Percentiles rank a stretch among this genome's conserved stretches.
Evolutionary conservation across 352 stramenopile genomes (phyloP).

Genomic region (Phytophthora brassicae): DNA sequence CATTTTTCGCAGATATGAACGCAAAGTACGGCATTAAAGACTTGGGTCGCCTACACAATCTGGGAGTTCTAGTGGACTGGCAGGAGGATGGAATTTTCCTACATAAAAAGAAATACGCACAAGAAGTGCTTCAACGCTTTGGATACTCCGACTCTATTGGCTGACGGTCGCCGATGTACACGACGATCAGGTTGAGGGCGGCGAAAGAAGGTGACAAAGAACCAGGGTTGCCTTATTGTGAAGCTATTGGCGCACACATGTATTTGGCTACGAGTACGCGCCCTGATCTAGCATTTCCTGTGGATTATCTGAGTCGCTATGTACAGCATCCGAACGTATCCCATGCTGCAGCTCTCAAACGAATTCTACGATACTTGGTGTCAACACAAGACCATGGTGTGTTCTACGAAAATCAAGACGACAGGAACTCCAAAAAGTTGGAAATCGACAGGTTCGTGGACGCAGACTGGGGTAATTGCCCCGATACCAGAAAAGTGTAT

Average conservation of each 20-base stretch:
- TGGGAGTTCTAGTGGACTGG: not conserved
- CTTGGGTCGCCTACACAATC: not conserved
- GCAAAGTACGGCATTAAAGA: slow-evolving; percentile 3
- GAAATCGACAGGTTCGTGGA: not conserved
- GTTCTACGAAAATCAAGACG: not conserved
- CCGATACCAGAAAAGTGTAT: not conserved
- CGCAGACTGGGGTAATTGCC: not conserved
- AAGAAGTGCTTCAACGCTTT: not conserved
- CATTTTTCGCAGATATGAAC: slow-evolving; percentile 4
- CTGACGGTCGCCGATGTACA: slow-evolving; percentile 6
- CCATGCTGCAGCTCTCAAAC: slow-evolving; percentile 2
- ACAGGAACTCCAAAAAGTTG: not conserved
- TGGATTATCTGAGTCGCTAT: slow-evolving; percentile 15
- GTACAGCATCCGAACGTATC: not conserved
- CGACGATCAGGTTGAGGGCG: not conserved
- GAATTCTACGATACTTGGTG: not conserved
- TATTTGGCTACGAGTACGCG: slow-evolving; percentile 25
- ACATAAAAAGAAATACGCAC: not conserved
- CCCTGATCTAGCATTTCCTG: slow-evolving; percentile 18
- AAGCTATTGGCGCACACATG: slow-evolving; percentile 16
- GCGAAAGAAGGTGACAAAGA: not conserved
- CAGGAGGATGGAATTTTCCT: not conserved
- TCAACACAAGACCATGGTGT: not conserved
- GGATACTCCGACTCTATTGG: slow-evolving; percentile 1
- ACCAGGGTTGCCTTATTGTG: not conserved